A percentile compares a stretch with the other conserved stretches of the same genome.
Conservation (phyloP, 176 grass and related monocot genomes). For the Puya raimondii region DNA sequence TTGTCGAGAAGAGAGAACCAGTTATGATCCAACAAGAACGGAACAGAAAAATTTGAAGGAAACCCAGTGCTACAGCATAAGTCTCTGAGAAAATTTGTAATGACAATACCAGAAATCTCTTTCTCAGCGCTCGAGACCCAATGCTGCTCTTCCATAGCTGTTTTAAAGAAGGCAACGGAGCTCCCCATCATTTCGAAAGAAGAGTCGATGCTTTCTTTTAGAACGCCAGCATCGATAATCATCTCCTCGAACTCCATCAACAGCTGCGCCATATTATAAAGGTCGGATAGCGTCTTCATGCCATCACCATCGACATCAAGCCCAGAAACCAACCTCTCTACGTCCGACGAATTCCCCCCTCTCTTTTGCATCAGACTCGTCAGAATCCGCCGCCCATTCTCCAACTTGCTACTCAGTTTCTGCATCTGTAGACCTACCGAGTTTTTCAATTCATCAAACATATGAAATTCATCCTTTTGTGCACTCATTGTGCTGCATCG, state of each 20-base stretch:
- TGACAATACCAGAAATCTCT: slow-evolving; percentile 24
- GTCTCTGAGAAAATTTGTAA: slow-evolving; percentile 28
- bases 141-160: slow-evolving; percentile 31
- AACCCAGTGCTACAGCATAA: background rate
- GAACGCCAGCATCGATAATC: slow-evolving; percentile 26
- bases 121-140: slow-evolving; percentile 37
- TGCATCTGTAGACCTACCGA: slow-evolving; percentile 27
- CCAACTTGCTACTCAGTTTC: slow-evolving; percentile 37
- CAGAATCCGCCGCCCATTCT: slow-evolving; percentile 31
- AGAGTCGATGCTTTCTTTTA: slow-evolving; percentile 35
- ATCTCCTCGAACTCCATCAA: slow-evolving; percentile 55
- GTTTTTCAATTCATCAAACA: slow-evolving; percentile 24
- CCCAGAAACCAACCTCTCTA: slow-evolving; percentile 20
- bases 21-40: background rate
- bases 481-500: background rate
- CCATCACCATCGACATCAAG: slow-evolving; percentile 25
- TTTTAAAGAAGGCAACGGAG: slow-evolving; percentile 20
- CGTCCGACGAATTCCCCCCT: slow-evolving; percentile 16
- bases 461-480: background rate
- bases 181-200: slow-evolving; percentile 39
- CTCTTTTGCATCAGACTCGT: slow-evolving; percentile 35
- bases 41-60: background rate
- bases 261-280: slow-evolving; percentile 50
- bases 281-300: slow-evolving; percentile 22
- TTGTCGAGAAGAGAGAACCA: slow-evolving; percentile 1